Evolutionary conservation across 305 asterid genomes (phyloP).

Genomic region (Solanum chacoense): DNA sequence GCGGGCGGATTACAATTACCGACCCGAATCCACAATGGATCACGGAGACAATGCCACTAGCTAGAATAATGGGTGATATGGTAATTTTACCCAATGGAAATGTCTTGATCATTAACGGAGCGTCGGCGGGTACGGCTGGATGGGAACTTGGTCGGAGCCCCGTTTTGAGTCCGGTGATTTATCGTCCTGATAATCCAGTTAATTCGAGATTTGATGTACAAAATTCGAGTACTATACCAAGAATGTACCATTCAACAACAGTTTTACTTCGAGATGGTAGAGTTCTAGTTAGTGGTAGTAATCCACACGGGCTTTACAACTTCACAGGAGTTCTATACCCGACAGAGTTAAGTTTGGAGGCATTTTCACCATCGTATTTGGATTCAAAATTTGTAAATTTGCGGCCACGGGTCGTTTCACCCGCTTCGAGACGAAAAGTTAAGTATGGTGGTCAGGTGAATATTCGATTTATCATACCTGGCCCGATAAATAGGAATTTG

Average conservation of each 20-base stretch:
- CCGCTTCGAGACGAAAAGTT: background rate
- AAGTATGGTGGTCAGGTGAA: background rate
- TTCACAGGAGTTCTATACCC: background rate
- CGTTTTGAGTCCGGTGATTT: slow-evolving; percentile 8
- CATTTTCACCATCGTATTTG: slow-evolving; percentile 12
- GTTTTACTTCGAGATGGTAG: slow-evolving; percentile 3
- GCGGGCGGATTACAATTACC: slow-evolving; percentile 46
- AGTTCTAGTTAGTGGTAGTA: slow-evolving; percentile 5
- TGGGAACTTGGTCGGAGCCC: slow-evolving; percentile 14
- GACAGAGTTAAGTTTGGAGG: slow-evolving; percentile 2
- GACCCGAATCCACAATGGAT: slow-evolving; percentile 46
- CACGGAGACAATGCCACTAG: slow-evolving; percentile 4
- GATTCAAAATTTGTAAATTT: background rate
- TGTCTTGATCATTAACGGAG: slow-evolving; percentile 15
- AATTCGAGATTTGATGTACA: background rate
- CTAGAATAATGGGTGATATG: slow-evolving; percentile 17
- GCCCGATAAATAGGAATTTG: background rate
- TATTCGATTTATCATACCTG: background rate
- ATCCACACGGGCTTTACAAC: background rate
- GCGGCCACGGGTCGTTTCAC: slow-evolving; percentile 1
- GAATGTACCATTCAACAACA: slow-evolving; percentile 9
- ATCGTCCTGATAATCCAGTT: background rate
- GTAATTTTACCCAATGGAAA: slow-evolving; percentile 9
- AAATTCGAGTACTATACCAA: background rate
- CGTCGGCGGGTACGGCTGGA: slow-evolving; percentile 1